Conservation (phyloP, 2,329 filamentous ascomycete genomes). For the Tolypocladium ovalisporum region DNA sequence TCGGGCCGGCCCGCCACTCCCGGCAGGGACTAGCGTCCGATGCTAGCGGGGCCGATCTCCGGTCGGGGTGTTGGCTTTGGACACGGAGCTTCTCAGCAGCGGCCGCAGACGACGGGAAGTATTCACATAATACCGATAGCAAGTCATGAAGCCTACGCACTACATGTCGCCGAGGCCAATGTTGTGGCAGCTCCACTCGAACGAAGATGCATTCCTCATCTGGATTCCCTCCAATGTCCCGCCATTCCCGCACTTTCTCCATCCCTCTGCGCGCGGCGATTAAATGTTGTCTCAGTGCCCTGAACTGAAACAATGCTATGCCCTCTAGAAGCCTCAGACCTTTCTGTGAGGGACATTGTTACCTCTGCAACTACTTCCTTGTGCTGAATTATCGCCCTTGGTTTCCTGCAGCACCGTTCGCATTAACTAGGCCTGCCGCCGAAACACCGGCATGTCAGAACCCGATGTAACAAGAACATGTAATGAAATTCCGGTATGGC, state of each 20-base stretch:
- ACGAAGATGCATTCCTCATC: neutral
- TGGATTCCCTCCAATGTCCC: too few species aligned
- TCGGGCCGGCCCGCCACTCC: neutral
- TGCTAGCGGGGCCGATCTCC: neutral
- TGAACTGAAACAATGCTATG: neutral
- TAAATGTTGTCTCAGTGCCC: neutral
- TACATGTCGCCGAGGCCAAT: neutral
- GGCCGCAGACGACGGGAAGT: neutral
- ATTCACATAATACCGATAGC: neutral
- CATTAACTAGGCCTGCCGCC: neutral
- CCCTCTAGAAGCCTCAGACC: neutral
- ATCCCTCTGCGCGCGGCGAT: neutral
- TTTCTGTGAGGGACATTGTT: neutral
- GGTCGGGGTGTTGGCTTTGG: neutral
- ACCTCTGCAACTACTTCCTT: neutral
- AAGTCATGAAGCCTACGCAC: too few species aligned
- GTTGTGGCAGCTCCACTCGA: too few species aligned
- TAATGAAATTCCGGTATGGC: neutral
- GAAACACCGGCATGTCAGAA: neutral
- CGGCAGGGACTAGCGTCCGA: neutral
- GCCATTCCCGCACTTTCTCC: neutral
- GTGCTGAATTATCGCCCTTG: neutral
- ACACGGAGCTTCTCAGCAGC: neutral
- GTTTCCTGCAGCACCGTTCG: neutral
- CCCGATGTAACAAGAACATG: neutral